These are phyloP conservation scores for Achlya hypogyna DNA, from an alignment of 352 stramenopile species.

Conservation along the genomic window DNA sequence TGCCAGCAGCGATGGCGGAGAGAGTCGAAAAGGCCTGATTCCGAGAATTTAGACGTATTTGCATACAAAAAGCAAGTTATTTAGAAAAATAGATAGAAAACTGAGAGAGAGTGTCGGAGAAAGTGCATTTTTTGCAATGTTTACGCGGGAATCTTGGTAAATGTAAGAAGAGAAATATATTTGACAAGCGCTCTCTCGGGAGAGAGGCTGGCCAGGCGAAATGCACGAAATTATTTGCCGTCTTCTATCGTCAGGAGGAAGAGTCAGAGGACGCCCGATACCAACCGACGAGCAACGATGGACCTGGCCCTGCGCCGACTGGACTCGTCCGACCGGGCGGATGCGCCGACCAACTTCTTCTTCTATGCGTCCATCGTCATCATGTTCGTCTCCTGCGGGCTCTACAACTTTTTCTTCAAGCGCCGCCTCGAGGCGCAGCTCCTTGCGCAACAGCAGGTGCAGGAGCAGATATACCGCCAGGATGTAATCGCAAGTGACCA, in stretches of 20 bases:
- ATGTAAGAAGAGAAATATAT: background rate
- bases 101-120: background rate
- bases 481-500: constrained; percentile 83
- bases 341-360: constrained; percentile 52
- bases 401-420: constrained; percentile 87
- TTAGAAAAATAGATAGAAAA: background rate
- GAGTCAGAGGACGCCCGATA: background rate
- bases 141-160: background rate
- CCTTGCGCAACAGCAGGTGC: constrained; percentile 52
- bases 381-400: constrained; percentile 79
- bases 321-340: background rate
- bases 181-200: too few species aligned
- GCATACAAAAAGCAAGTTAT: background rate
- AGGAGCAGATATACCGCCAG: constrained; percentile 77
- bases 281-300: constrained; percentile 45
- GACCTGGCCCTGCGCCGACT: background rate
- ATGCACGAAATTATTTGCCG: background rate
- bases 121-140: background rate
- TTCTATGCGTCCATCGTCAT: constrained; percentile 83
- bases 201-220: too few species aligned
- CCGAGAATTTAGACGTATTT: background rate
- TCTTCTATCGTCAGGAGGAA: background rate
- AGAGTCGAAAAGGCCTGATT: constrained; percentile 23
- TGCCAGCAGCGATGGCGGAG: constrained; percentile 19
- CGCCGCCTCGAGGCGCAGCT: constrained; percentile 70